Base-by-base conservation (phyloP, 148 eudicot species). In the Agrostemma githago region DNA sequence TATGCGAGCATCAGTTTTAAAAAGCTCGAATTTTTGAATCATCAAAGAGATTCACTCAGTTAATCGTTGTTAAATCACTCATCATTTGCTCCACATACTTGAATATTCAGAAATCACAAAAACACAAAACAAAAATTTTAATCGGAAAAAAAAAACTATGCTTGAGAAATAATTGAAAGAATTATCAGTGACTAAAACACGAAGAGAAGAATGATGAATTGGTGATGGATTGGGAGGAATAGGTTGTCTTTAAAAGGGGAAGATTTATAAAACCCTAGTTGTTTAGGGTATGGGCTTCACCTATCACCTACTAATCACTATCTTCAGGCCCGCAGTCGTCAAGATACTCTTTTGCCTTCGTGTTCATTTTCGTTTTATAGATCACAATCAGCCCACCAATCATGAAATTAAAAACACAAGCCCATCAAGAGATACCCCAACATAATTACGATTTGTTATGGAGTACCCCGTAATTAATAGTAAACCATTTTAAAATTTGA, bases 1-100 rank as follows among this genome's bases (percentile, higher is more conserved):
- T 3, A 61, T 19, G 0, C 8, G 81, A 81, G 84, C 84, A 81
- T 81, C 84, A 81, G 84, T 81, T 81, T 81, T 78, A 81, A 81
- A 81, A 81, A 81, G 84, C 84, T 81, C 81, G 84, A 77, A 44
- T 63, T 74, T 74, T 19, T 70, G 66, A 70, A 70, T 43, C 84
- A 37, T 81, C 84, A 81, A 39, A 26, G 54, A 66, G 57, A 48
- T 21, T 62, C 6, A 44, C 14, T 62, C 69, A 26, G 66, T 7
- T 3, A 44, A 44, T 43, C 54, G 54, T 42, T 64, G 16, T 16
- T 46, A 37, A 17, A 19, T 62, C 3, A 41, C 2, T 80, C 82
- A 80, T 80, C 82, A 80, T 76, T 51, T 80, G 82, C 82, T 57
- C 26, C 6, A 3, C 34, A 19, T 9, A 61, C 20, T 0, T 3